Evolutionary conservation across 2,329 filamentous ascomycete species (phyloP).

Genomic region (Pseudocercospora cruenta): DNA sequence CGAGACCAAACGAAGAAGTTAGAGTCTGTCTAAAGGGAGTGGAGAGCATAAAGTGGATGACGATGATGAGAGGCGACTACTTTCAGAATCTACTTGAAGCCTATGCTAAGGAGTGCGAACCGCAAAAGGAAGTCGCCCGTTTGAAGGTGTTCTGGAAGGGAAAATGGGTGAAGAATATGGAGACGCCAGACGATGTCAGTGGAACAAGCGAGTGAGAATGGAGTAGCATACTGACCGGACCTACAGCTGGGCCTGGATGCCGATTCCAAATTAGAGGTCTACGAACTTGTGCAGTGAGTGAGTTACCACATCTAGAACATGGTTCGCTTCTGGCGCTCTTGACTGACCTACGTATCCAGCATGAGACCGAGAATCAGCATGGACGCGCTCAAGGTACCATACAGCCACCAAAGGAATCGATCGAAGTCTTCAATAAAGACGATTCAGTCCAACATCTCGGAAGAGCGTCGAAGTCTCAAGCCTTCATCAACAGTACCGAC

Average conservation of each 20-base stretch:
- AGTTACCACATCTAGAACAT: conserved; percentile 2
- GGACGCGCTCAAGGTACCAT: background rate
- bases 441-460: conserved; percentile 1
- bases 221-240: conserved; percentile 11
- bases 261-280: conserved; percentile 20
- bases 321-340: background rate
- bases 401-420: conserved; percentile 1
- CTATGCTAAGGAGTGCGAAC: conserved; percentile 17
- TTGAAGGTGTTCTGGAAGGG: conserved; percentile 21
- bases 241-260: conserved; percentile 18
- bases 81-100: conserved; percentile 16
- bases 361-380: background rate
- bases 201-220: background rate
- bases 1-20: conserved; percentile 20
- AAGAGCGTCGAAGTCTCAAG: background rate
- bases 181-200: conserved; percentile 21
- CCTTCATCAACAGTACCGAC: background rate
- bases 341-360: background rate
- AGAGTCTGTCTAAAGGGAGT: conserved; percentile 19
- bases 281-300: conserved; percentile 19
- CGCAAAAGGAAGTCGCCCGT: conserved; percentile 12
- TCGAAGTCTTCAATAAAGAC: background rate
- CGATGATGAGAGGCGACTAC: conserved; percentile 18
- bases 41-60: conserved; percentile 17
- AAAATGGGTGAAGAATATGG: conserved; percentile 14